These are phyloP conservation scores for Sparassis latifolia DNA, from an alignment of 1,284 basidiomycete species.

Conservation along the genomic window DNA sequence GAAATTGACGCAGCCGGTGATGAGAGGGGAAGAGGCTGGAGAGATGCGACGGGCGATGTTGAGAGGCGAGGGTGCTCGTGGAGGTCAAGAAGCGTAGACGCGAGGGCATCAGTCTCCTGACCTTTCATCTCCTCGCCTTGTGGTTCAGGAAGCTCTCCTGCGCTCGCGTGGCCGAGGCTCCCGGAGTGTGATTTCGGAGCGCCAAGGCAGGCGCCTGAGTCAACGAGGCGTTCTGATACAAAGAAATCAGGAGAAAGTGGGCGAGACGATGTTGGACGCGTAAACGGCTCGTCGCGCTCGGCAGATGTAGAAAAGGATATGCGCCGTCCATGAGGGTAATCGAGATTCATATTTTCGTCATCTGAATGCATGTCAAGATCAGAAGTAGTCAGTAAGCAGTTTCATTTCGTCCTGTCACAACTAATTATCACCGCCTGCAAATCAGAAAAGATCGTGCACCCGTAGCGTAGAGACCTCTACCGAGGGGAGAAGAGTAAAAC, in stretches of 20 bases:
- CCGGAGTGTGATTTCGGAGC: neutral
- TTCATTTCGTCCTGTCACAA: too few relatives aligned
- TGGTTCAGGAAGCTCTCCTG: neutral
- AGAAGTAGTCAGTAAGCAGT: too few relatives aligned
- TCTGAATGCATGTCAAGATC: conserved; percentile 6
- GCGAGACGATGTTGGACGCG: conserved; percentile 6
- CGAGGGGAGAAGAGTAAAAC: too few relatives aligned
- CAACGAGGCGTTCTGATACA: neutral
- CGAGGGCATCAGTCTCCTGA: too few relatives aligned
- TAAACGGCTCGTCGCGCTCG: conserved; percentile 22
- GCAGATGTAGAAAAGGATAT: conserved; percentile 26
- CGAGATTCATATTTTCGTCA: conserved; percentile 16
- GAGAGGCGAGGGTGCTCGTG: too few relatives aligned
- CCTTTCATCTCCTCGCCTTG: neutral
- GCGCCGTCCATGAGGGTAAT: conserved; percentile 17
- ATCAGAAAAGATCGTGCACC: too few relatives aligned
- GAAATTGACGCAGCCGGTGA: neutral
- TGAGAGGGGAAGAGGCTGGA: neutral
- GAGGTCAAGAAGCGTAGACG: too few relatives aligned
- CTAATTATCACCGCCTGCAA: too few relatives aligned
- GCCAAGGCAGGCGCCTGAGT: neutral
- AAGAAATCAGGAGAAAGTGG: neutral
- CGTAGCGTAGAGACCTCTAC: too few relatives aligned
- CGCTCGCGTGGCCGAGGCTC: too few relatives aligned
- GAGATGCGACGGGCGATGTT: neutral